phyloP scores from a whole-genome alignment of 2,329 filamentous ascomycete genomes.

The Didymella pomorum region DNA sequence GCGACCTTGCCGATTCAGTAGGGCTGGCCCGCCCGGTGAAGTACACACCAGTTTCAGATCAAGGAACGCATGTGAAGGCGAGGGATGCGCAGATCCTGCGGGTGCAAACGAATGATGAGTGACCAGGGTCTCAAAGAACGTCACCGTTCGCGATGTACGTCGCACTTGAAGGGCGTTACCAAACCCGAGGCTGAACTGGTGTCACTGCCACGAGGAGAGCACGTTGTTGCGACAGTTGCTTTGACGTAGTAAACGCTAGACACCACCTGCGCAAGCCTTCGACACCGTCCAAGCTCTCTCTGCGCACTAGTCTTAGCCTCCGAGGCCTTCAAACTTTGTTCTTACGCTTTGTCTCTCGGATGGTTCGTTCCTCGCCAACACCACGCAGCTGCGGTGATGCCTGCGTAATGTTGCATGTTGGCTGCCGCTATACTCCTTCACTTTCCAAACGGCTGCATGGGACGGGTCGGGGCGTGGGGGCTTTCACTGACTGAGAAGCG shows the following conservation, averaged over 20 bases:
- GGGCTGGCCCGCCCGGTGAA: constrained; percentile 10
- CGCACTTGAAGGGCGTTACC: not conserved
- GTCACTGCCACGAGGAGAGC: constrained; percentile 10
- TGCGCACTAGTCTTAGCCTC: constrained; percentile 12
- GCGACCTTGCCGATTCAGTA: constrained; percentile 13
- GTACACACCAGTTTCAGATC: constrained; percentile 15
- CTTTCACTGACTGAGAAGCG: constrained; percentile 8
- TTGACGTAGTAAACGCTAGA: constrained; percentile 13
- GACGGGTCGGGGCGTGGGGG: constrained; percentile 20
- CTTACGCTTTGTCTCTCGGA: constrained; percentile 2
- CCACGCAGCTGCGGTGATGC: constrained; percentile 15
- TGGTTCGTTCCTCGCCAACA: constrained; percentile 5
- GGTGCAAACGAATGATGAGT: constrained; percentile 5
- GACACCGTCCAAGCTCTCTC: not conserved
- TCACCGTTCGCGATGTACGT: not conserved
- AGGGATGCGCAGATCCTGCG: constrained; percentile 12
- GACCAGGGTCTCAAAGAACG: not conserved
- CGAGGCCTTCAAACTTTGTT: constrained; percentile 18
- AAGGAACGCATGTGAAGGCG: constrained; percentile 13
- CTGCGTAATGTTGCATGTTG: constrained; percentile 17
- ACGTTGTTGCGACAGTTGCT: constrained; percentile 4
- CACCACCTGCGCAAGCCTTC: constrained; percentile 12
- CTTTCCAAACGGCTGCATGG: constrained; percentile 19
- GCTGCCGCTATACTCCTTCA: constrained; percentile 13
- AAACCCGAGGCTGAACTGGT: not conserved